Evolutionary conservation across 139 green algal species (phyloP).

Genomic region (Closterium sp.): DNA sequence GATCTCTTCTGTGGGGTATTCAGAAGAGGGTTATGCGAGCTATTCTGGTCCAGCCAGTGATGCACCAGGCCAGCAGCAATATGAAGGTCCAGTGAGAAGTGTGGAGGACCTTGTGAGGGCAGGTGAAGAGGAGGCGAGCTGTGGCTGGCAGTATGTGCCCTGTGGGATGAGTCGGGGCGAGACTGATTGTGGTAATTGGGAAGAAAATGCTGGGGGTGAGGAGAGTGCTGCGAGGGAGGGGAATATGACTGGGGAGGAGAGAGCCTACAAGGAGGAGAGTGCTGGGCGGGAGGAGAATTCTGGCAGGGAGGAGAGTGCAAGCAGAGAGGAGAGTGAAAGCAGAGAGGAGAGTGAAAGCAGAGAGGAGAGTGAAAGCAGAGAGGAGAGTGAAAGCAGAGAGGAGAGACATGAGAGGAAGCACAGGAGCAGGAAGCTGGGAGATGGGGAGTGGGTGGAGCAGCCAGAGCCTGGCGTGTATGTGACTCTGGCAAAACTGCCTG

Average conservation of each 20-base stretch:
- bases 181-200: background rate
- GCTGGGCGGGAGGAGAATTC: background rate
- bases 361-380: too few relatives aligned
- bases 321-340: too few relatives aligned
- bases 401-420: background rate
- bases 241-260: background rate
- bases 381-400: background rate
- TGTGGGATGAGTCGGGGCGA: background rate
- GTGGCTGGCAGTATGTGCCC: background rate
- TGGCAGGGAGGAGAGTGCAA: background rate
- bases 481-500: conserved; percentile 10
- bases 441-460: conserved; percentile 39
- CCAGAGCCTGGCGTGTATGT: conserved; percentile 31
- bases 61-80: background rate
- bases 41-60: background rate
- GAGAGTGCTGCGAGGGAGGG: background rate
- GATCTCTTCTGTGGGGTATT: too few relatives aligned
- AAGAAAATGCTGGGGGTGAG: background rate
- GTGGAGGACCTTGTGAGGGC: background rate
- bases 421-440: background rate
- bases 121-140: background rate
- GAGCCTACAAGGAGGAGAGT: background rate
- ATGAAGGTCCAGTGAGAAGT: background rate
- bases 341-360: too few relatives aligned
- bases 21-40: too few relatives aligned